Conservation (phyloP, 2,329 filamentous ascomycete genomes). For the Verticillium dahliae region DNA sequence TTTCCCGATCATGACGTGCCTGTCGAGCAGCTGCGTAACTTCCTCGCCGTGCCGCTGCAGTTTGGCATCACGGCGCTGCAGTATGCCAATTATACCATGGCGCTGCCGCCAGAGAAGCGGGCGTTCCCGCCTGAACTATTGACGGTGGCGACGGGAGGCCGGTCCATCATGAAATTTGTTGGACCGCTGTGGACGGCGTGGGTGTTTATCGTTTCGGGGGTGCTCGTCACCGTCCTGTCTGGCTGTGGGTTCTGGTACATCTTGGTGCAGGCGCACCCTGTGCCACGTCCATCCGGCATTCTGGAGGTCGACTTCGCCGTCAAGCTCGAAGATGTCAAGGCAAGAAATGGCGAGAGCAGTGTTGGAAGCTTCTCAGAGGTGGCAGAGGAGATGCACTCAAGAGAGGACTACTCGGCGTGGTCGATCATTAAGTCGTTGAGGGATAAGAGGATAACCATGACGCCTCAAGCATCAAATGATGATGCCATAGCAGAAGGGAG, state of each 20-base stretch:
- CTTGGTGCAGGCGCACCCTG: background rate
- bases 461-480: background rate
- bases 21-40: constrained; percentile 11
- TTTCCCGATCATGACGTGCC: constrained; percentile 12
- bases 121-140: constrained; percentile 9
- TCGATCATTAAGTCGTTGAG: background rate
- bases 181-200: constrained; percentile 13
- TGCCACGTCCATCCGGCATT: constrained; percentile 6
- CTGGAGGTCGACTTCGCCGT: constrained; percentile 2
- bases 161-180: constrained; percentile 9
- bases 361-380: background rate
- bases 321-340: constrained; percentile 1
- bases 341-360: background rate
- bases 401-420: background rate
- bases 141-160: constrained; percentile 10
- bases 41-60: constrained; percentile 14
- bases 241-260: constrained; percentile 3
- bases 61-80: constrained; percentile 12
- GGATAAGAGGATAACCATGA: background rate
- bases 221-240: background rate
- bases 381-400: background rate
- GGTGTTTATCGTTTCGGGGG: constrained; percentile 10
- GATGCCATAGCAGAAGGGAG: background rate
- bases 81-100: constrained; percentile 12
- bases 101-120: constrained; percentile 4